phyloP scores from a whole-genome alignment of 2,329 filamentous ascomycete genomes.

The Aspergillus intermedius region DNA sequence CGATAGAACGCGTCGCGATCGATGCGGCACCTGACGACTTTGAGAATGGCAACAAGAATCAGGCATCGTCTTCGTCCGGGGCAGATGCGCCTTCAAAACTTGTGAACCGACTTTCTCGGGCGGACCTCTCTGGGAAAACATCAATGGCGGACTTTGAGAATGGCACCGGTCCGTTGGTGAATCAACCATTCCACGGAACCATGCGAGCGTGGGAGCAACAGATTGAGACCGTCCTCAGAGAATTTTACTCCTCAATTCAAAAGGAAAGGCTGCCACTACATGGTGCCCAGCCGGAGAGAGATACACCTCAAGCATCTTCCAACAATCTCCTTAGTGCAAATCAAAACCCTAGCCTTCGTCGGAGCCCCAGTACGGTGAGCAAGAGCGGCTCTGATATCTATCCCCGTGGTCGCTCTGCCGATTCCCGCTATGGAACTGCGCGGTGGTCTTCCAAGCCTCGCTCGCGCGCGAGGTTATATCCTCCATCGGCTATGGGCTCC shows the following conservation, averaged over 20 bases:
- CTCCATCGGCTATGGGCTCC: conserved; percentile 74
- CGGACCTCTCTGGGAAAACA: conserved; percentile 19
- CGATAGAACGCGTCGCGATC: conserved; percentile 67
- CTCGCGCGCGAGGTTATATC: conserved; percentile 69
- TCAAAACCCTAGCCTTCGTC: conserved; percentile 60
- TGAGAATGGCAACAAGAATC: conserved; percentile 37
- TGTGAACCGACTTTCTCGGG: conserved; percentile 20
- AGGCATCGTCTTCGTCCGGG: conserved; percentile 9
- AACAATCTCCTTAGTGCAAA: conserved; percentile 65
- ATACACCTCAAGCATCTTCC: conserved; percentile 33
- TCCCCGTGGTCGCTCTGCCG: conserved; percentile 63
- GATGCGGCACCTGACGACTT: conserved; percentile 66
- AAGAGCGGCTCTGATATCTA: conserved; percentile 79
- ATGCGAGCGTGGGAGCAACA: conserved; percentile 80
- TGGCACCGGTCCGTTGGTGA: conserved; percentile 64
- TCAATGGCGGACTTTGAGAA: conserved; percentile 24
- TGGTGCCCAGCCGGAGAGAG: conserved; percentile 52
- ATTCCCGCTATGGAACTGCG: conserved; percentile 57
- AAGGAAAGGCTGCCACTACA: conserved; percentile 81
- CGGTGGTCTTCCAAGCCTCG: conserved; percentile 82
- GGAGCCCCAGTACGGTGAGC: conserved; percentile 84
- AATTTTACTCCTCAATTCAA: conserved; percentile 84
- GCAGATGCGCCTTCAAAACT: conserved; percentile 14
- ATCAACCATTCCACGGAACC: conserved; percentile 65
- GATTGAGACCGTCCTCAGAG: conserved; percentile 82